Evolutionary conservation across 192 early-diverging fungal genomes (phyloP).

Genomic region (Backusella mclennaniae): DNA sequence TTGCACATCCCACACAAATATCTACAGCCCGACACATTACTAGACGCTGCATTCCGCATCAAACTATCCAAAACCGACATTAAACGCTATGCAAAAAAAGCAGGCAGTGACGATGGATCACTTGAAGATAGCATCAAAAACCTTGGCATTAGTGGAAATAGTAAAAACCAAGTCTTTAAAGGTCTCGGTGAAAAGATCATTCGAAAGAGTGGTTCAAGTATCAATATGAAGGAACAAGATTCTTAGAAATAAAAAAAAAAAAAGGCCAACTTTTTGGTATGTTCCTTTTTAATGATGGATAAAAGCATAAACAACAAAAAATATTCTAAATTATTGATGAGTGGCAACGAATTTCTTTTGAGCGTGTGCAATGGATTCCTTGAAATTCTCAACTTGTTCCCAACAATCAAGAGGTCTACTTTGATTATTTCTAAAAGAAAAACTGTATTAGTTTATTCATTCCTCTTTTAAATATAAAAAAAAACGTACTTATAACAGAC

Average conservation of each 20-base stretch:
- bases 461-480: not conserved
- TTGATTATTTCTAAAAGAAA: constrained; percentile 24
- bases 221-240: not conserved
- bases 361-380: constrained; percentile 32
- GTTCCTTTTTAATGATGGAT: not conserved
- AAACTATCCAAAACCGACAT: constrained; percentile 63
- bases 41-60: constrained; percentile 71
- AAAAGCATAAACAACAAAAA: not conserved
- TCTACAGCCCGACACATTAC: constrained; percentile 58
- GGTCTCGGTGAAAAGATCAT: not conserved
- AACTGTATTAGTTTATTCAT: not conserved
- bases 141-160: constrained; percentile 14
- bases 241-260: not conserved
- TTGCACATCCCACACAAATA: constrained; percentile 76
- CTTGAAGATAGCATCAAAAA: constrained; percentile 37
- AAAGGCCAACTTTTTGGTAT: not conserved
- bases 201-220: constrained; percentile 5
- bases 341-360: constrained; percentile 34
- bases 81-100: constrained; percentile 42
- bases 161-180: not conserved
- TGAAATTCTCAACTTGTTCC: constrained; percentile 37
- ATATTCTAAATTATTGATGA: constrained; percentile 18
- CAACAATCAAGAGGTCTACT: constrained; percentile 34
- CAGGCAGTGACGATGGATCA: constrained; percentile 10
- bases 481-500: constrained; percentile 33